These are phyloP conservation scores for Xeromyces bisporus DNA, from an alignment of 495 filamentous ascomycete species.

Conservation along the genomic window DNA sequence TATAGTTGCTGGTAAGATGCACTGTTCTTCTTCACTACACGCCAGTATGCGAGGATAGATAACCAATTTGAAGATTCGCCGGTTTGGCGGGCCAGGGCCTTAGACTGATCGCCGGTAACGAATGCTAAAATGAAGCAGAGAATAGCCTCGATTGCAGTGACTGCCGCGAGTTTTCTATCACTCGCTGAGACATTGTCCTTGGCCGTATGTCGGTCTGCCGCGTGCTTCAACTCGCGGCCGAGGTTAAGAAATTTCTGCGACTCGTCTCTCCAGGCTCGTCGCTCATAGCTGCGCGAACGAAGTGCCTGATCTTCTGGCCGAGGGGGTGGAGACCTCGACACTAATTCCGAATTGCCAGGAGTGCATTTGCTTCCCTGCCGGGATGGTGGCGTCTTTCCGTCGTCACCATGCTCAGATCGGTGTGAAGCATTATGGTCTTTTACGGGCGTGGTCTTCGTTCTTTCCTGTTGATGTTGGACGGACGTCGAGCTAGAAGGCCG, in stretches of 20 bases:
- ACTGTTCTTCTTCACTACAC: conserved; percentile 24
- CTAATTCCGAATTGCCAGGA: conserved; percentile 11
- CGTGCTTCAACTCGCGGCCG: conserved; percentile 34
- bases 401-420: conserved; percentile 13
- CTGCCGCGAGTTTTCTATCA: conserved; percentile 27
- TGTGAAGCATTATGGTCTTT: conserved; percentile 15
- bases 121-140: conserved; percentile 34
- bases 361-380: conserved; percentile 12
- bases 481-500: conserved; percentile 2
- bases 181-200: conserved; percentile 12
- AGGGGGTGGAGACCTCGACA: conserved; percentile 13
- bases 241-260: conserved; percentile 23
- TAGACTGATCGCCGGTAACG: conserved; percentile 27
- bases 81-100: conserved; percentile 14
- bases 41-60: conserved; percentile 33
- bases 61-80: conserved; percentile 30
- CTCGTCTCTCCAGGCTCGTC: conserved; percentile 29
- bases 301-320: conserved; percentile 9
- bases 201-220: conserved; percentile 22
- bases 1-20: conserved; percentile 20
- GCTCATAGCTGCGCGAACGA: conserved; percentile 19
- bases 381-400: conserved; percentile 15
- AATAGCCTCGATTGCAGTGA: conserved; percentile 30
- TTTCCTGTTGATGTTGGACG: conserved; percentile 11
- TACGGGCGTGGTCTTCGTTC: conserved; percentile 10